phyloP scores from a whole-genome alignment of 208 protist genomes.

The Leishmania martiniquensis region DNA sequence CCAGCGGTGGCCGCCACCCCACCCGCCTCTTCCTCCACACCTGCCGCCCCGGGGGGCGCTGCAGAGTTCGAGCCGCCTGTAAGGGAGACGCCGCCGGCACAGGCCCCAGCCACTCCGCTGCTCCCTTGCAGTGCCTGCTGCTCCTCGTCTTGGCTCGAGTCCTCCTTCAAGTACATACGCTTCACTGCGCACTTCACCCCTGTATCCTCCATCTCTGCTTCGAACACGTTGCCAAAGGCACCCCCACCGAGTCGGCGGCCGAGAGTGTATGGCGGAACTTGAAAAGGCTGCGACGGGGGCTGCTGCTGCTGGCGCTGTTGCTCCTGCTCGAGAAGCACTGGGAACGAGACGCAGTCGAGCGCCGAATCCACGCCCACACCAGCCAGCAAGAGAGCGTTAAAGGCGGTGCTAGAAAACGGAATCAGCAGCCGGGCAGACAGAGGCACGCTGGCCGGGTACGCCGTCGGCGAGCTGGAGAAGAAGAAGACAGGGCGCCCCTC shows the following conservation, averaged over 20 bases:
- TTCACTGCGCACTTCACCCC: conserved; percentile 82
- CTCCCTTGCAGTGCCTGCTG: conserved; percentile 8
- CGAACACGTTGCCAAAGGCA: conserved; percentile 86
- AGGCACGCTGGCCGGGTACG: conserved; percentile 39
- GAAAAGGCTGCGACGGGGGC: conserved; percentile 31
- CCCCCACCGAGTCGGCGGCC: conserved; percentile 78
- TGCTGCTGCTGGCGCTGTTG: conserved; percentile 15
- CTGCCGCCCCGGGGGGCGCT: conserved; percentile 1
- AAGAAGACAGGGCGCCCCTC: conserved; percentile 67
- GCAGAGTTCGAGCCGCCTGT: background rate
- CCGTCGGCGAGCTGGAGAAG: conserved; percentile 29
- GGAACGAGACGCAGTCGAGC: conserved; percentile 28
- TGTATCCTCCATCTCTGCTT: conserved; percentile 71
- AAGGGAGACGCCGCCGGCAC: background rate
- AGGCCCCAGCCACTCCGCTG: conserved; percentile 7
- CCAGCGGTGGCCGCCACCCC: conserved; percentile 17
- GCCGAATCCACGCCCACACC: conserved; percentile 58
- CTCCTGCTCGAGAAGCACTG: conserved; percentile 12
- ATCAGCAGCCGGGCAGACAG: conserved; percentile 35
- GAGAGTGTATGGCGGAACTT: conserved; percentile 73
- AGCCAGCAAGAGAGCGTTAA: conserved; percentile 50
- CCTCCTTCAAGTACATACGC: conserved; percentile 77
- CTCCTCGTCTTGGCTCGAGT: conserved; percentile 37
- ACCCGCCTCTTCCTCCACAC: conserved; percentile 7
- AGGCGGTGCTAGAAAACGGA: conserved; percentile 44